These are phyloP conservation scores for Yarrowia porcina DNA, from an alignment of 805 yeast species.

Conservation along the genomic window DNA sequence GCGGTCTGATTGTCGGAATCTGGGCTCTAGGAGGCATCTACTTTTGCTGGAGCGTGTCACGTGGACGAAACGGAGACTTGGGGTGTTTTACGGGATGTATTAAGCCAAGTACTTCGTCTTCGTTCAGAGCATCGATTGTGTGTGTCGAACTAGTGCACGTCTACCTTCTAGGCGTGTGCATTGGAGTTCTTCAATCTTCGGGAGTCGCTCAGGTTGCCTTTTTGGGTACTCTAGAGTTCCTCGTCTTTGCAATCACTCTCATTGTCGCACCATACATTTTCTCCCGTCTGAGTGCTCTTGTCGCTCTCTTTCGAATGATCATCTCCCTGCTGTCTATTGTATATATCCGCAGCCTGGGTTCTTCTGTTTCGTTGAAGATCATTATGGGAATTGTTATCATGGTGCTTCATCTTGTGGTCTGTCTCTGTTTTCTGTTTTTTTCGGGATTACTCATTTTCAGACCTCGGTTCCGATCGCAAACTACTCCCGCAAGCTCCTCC, in stretches of 20 bases:
- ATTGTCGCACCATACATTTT: conserved; percentile 25
- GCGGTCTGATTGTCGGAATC: conserved; percentile 33
- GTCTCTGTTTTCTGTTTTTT: background rate
- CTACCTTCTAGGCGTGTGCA: background rate
- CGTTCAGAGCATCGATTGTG: background rate
- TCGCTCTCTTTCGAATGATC: background rate
- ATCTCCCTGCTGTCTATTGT: background rate
- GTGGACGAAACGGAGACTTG: background rate
- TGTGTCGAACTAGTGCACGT: background rate
- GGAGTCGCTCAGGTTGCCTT: conserved; percentile 40
- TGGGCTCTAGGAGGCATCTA: background rate
- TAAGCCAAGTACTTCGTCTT: background rate
- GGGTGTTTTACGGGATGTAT: background rate
- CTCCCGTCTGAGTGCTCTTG: background rate
- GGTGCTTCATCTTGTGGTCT: conserved; percentile 5
- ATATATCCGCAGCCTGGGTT: background rate
- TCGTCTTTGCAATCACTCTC: conserved; percentile 29
- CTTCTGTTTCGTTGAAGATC: background rate
- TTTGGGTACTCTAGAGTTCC: conserved; percentile 35
- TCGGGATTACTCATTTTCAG: background rate
- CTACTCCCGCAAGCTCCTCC: background rate
- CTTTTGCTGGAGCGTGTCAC: background rate
- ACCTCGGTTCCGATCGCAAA: background rate
- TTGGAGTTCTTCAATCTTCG: conserved; percentile 38
- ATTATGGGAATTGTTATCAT: conserved; percentile 13